These are phyloP conservation scores for Aphanocladium album DNA, from an alignment of 2,329 filamentous ascomycete species.

Conservation along the genomic window DNA sequence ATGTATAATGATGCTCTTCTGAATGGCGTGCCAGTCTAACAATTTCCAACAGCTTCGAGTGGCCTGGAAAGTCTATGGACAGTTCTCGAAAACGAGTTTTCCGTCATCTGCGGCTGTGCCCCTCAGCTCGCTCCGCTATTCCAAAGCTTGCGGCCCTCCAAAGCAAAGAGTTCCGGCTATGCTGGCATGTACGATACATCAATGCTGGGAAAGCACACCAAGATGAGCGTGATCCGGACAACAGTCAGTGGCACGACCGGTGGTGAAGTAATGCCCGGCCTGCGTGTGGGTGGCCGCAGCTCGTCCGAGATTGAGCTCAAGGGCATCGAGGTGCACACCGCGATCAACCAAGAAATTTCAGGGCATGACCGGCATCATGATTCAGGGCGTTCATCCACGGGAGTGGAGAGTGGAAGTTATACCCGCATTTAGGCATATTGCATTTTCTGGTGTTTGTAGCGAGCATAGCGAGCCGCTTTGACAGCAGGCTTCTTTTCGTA, in stretches of 20 bases:
- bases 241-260: slow-evolving; percentile 4
- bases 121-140: slow-evolving; percentile 12
- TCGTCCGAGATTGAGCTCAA: slow-evolving; percentile 17
- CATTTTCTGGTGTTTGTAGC: slow-evolving; percentile 9
- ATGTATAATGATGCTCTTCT: background rate
- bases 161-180: slow-evolving; percentile 6
- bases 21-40: background rate
- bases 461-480: slow-evolving; percentile 4
- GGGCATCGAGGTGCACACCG: slow-evolving; percentile 17
- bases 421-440: slow-evolving; percentile 12
- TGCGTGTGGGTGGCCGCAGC: slow-evolving; percentile 3
- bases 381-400: background rate
- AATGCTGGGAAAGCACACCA: slow-evolving; percentile 4
- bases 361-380: background rate
- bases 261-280: background rate
- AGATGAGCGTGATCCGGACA: slow-evolving; percentile 12
- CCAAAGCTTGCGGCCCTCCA: background rate
- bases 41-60: background rate
- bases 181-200: slow-evolving; percentile 10
- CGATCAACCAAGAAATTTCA: slow-evolving; percentile 16
- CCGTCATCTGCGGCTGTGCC: slow-evolving; percentile 13
- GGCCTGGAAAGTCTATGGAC: slow-evolving; percentile 7
- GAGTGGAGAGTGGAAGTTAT: slow-evolving; percentile 2
- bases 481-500: slow-evolving; percentile 3
- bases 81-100: slow-evolving; percentile 12